These are phyloP conservation scores for Ceriops zippeliana DNA, from an alignment of 345 rosid genomes.

Conservation along the genomic window DNA sequence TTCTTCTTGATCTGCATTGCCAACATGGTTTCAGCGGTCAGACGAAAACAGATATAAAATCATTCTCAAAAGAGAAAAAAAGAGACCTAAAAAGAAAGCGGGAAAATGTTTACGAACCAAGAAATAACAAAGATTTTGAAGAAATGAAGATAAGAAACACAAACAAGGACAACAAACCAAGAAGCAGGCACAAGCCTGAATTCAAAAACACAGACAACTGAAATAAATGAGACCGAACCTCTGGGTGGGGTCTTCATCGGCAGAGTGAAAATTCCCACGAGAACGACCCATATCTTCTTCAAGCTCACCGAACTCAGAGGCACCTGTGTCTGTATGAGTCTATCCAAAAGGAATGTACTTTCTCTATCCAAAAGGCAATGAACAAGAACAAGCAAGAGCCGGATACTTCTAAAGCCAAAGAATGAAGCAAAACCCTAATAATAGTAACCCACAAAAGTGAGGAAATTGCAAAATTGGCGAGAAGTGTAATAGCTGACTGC, in stretches of 20 bases:
- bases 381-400: too few species aligned
- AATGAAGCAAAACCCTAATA: constrained; percentile 12
- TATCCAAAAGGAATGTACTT: background rate
- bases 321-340: background rate
- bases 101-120: background rate
- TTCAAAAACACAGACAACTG: background rate
- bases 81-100: background rate
- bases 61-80: background rate
- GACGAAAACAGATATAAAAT: background rate
- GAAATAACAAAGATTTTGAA: background rate
- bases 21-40: constrained; percentile 3
- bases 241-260: constrained; percentile 88
- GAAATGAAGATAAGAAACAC: background rate
- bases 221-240: constrained; percentile 42
- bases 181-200: background rate
- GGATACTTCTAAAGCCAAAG: background rate
- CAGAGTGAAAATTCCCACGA: constrained; percentile 82
- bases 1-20: constrained; percentile 77
- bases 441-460: background rate
- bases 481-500: background rate
- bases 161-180: background rate
- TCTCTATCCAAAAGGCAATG: background rate
- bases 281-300: constrained; percentile 75
- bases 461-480: background rate
- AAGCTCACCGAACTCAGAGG: constrained; percentile 11